Evolutionary conservation across 1,284 basidiomycete genomes (phyloP), one percentile per base, ranked within the genome.

Genomic region (Blastosporella zonata): DNA sequence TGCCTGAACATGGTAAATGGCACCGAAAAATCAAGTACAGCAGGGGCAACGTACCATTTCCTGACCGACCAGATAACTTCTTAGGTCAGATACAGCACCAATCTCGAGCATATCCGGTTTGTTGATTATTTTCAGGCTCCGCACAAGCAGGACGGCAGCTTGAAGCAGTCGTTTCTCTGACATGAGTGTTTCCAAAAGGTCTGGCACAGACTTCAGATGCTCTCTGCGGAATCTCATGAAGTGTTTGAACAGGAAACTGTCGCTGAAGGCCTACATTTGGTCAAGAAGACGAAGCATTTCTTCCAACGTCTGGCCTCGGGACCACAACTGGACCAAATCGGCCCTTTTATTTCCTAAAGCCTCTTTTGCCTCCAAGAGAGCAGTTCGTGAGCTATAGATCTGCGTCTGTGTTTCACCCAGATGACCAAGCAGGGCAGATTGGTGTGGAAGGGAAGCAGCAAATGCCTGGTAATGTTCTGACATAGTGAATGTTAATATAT

Each of bases 101-200:
- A 99, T 89, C 61, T 98, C 96, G 49, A 87, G 75, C 79, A 99
- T 89, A 58, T 98, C 96, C 4, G 87, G 76, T 60, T 90, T 93
- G 65, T 91, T 95, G 59, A 96, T 93, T 27, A 87, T 81, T 66
- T 96, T 98, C 46, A 97, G 69, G 62, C 91, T 94, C 39, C 89
- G 78, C 31, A 97, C 85, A 21, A 99, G 81, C 18, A 99, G 73
- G 12, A 92, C 82, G 1, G 96, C 85, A 0, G 96, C 96, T 56
- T 95, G 87, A 29, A 98, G 71, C 43, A 98, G 83, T 6, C 90
- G 83, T 65, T 99, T 99, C 67, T 98, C 97, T 1, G 94, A 90
- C 65, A 99, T 93, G n/a, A 98, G 72, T 4, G 87, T 85, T 66
- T 99, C 97, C 22, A 99, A 75, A 17, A 86, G 78, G 61, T 99